Conservation (phyloP, 176 grass and related monocot genomes). For the Rhipidocladum racemiflorum region DNA sequence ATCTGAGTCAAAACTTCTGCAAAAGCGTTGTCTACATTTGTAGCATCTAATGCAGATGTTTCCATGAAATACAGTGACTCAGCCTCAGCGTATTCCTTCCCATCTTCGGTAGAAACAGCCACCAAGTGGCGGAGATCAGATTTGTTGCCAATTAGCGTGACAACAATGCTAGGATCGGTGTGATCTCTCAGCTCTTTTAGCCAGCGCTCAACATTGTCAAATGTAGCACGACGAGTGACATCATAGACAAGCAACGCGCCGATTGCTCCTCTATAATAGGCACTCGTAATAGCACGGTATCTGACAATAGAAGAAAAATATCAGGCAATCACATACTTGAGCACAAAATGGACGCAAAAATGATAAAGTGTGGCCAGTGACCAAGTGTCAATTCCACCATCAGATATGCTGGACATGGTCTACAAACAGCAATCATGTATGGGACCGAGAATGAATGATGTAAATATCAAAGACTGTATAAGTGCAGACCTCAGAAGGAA, state of each 20-base stretch:
- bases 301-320: conserved; percentile 26
- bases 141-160: conserved; percentile 64
- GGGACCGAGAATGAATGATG: background rate
- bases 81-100: conserved; percentile 50
- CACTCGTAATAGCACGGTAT: conserved; percentile 63
- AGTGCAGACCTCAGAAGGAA: background rate
- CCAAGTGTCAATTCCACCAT: background rate
- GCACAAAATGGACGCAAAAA: conserved; percentile 4
- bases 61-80: conserved; percentile 62
- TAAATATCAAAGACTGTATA: background rate
- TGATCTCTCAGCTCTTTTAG: conserved; percentile 57
- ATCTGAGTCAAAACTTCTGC: conserved; percentile 57
- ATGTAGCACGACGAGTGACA: conserved; percentile 51
- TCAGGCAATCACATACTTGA: background rate
- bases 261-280: conserved; percentile 64
- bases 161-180: conserved; percentile 44
- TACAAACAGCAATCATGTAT: background rate
- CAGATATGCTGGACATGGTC: background rate
- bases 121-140: conserved; percentile 54
- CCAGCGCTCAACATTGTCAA: conserved; percentile 51
- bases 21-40: conserved; percentile 53
- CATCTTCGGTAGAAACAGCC: conserved; percentile 60
- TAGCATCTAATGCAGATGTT: conserved; percentile 53
- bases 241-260: conserved; percentile 64
- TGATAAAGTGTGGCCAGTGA: background rate